phyloP scores from a whole-genome alignment of 2,329 filamentous ascomycete species.

The Periconia digitata region DNA sequence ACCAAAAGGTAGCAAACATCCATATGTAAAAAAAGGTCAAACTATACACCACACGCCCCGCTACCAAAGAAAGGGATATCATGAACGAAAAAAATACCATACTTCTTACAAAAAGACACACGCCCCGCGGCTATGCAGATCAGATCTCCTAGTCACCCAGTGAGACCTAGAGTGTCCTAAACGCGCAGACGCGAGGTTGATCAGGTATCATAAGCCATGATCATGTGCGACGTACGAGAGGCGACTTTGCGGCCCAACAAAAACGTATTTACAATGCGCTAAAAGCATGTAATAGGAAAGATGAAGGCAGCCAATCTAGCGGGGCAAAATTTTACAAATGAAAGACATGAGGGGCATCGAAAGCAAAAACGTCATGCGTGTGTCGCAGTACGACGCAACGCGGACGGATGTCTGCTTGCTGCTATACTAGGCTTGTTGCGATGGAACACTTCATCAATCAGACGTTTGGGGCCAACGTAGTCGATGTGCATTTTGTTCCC shows the following conservation, averaged over 20 bases:
- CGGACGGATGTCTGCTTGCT: slow-evolving; percentile 29
- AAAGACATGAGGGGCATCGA: slow-evolving; percentile 9
- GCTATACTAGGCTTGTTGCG: slow-evolving; percentile 37
- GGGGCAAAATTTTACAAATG: slow-evolving; percentile 12
- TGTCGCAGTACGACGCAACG: slow-evolving; percentile 25
- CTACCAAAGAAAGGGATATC: slow-evolving; percentile 15
- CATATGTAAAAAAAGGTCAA: slow-evolving; percentile 16
- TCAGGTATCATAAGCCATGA: too few species aligned
- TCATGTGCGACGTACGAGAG: too few species aligned
- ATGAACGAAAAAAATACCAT: slow-evolving; percentile 14
- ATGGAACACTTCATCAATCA: slow-evolving; percentile 66
- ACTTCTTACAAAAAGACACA: too few species aligned
- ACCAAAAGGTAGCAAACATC: slow-evolving; percentile 31
- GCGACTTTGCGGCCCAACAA: slow-evolving; percentile 20
- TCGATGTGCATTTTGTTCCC: slow-evolving; percentile 60
- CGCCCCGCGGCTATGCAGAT: too few species aligned
- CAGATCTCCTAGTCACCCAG: too few species aligned
- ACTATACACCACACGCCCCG: slow-evolving; percentile 20
- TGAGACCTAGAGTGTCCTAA: too few species aligned
- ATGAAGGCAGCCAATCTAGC: slow-evolving; percentile 20
- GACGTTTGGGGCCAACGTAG: slow-evolving; percentile 61
- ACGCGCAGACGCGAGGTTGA: too few species aligned
- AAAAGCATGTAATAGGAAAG: slow-evolving; percentile 25
- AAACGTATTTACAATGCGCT: slow-evolving; percentile 25
- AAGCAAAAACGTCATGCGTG: slow-evolving; percentile 6